phyloP scores from a whole-genome alignment of 768 basidiomycete genomes.

The Gymnopilus dilepis region DNA sequence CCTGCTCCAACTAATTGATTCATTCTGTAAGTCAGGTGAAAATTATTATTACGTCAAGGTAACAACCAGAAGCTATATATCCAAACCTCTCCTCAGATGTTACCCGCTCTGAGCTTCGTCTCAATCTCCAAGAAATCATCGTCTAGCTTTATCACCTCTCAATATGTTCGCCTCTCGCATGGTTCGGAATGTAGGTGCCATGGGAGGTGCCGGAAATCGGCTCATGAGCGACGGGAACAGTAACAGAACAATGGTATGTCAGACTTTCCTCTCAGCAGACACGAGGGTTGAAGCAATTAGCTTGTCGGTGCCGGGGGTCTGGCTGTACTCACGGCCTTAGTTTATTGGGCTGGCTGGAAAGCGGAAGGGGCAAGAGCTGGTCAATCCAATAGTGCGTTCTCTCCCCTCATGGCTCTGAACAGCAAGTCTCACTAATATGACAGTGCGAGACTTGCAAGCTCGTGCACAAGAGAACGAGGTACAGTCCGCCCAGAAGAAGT shows the following conservation, averaged over 20 bases:
- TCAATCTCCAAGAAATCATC: background rate
- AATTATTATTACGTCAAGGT: too few species aligned
- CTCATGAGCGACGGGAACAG: conserved; percentile 26
- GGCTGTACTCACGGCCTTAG: conserved; percentile 29
- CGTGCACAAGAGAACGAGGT: background rate
- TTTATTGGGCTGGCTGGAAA: conserved; percentile 33
- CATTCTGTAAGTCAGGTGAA: too few species aligned
- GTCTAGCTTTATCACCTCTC: background rate
- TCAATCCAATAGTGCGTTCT: conserved; percentile 10
- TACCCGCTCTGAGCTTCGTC: background rate
- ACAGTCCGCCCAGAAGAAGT: background rate
- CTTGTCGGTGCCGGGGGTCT: conserved; percentile 30
- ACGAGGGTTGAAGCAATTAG: conserved; percentile 12
- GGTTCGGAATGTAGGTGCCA: conserved; percentile 25
- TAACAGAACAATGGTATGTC: conserved; percentile 25
- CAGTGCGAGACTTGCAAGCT: background rate
- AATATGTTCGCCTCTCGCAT: conserved; percentile 32
- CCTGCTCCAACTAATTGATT: too few species aligned
- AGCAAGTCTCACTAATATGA: background rate
- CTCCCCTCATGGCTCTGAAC: background rate
- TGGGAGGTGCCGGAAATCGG: conserved; percentile 23
- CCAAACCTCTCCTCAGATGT: too few species aligned
- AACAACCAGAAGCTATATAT: too few species aligned
- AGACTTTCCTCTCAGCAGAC: background rate
- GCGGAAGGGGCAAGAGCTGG: conserved; percentile 25